Conservation (phyloP, 176 grass and related monocot genomes). For the Oryza meyeriana region DNA sequence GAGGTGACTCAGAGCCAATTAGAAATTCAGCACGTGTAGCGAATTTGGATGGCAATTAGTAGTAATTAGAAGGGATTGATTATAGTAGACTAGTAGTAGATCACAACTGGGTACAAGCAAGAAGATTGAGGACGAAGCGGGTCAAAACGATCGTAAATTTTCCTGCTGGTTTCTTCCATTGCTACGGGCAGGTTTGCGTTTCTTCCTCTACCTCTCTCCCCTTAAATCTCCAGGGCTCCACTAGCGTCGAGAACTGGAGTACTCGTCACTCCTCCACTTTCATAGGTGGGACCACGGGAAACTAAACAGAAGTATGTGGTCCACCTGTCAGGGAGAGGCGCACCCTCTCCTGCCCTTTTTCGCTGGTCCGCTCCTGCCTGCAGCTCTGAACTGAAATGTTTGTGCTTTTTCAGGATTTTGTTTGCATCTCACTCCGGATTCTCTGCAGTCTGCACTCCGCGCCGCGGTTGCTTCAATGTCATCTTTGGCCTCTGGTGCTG, state of each 20-base stretch:
- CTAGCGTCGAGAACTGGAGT: not conserved
- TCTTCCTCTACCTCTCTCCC: not conserved
- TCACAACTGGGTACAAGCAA: not conserved
- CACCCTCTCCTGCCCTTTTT: not conserved
- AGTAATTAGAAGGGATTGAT: not conserved
- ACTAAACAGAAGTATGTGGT: not conserved
- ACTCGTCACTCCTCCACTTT: too few species aligned
- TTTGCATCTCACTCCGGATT: not conserved
- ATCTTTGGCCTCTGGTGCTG: too few species aligned
- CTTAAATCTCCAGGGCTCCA: not conserved
- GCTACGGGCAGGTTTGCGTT: not conserved
- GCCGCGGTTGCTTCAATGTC: not conserved
- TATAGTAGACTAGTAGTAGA: too few species aligned
- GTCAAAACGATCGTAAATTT: not conserved
- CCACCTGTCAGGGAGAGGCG: not conserved
- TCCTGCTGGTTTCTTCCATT: not conserved
- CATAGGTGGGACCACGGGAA: not conserved
- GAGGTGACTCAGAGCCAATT: not conserved
- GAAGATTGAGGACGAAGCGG: not conserved
- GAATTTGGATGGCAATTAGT: too few species aligned
- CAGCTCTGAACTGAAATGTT: not conserved
- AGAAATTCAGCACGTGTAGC: constrained; percentile 1
- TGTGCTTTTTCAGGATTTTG: not conserved
- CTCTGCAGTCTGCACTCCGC: not conserved
- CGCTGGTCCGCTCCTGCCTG: too few species aligned